Conservation (phyloP, 148 eudicot genomes). For the Diospyros kaki region DNA sequence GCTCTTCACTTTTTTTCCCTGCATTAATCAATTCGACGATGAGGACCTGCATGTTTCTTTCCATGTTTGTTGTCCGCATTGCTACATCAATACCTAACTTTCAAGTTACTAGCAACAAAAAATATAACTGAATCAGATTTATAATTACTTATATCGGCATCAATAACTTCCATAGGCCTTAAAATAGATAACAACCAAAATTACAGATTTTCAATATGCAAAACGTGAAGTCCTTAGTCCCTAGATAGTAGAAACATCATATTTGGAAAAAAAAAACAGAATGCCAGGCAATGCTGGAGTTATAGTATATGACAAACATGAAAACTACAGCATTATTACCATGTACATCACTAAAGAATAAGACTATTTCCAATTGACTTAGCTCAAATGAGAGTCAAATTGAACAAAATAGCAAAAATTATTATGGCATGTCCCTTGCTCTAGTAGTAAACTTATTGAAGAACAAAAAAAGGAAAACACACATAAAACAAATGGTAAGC, state of each 20-base stretch:
- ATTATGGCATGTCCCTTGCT: not conserved
- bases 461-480: not conserved
- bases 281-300: not conserved
- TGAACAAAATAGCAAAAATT: not conserved
- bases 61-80: not conserved
- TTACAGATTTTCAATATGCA: not conserved
- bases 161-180: not conserved
- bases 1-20: not conserved
- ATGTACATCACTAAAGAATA: not conserved
- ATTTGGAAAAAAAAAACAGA: not conserved
- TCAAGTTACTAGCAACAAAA: not conserved
- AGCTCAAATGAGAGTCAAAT: not conserved
- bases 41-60: slow-evolving; percentile 1
- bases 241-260: not conserved
- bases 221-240: not conserved
- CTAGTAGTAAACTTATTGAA: not conserved
- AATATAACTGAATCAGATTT: not conserved
- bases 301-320: not conserved
- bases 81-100: slow-evolving; percentile 4
- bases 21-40: not conserved
- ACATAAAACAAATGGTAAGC: no score
- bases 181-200: not conserved
- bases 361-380: not conserved
- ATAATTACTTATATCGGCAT: not conserved
- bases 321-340: not conserved